phyloP scores from a whole-genome alignment of 2,329 filamentous ascomycete species.

The Fusarium lyarnte region DNA sequence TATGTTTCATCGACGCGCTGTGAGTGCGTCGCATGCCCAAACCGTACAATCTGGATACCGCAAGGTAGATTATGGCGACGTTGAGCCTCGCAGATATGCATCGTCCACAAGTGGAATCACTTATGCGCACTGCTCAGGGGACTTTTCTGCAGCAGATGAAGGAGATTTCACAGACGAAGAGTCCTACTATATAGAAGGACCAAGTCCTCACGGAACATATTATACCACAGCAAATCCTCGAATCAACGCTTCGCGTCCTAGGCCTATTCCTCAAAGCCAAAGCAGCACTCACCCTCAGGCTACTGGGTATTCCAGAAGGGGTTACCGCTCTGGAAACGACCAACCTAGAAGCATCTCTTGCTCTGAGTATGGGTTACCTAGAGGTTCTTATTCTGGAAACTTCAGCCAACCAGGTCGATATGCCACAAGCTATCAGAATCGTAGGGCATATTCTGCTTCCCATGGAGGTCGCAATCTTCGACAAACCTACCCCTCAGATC shows the following conservation, averaged over 20 bases:
- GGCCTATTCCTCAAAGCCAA: neutral
- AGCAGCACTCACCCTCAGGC: neutral
- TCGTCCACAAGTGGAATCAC: neutral
- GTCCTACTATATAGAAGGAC: slow-evolving; percentile 6
- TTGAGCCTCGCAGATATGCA: neutral
- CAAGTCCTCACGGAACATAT: slow-evolving; percentile 16
- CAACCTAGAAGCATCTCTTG: neutral
- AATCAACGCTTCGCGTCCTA: neutral
- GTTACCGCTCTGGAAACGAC: neutral
- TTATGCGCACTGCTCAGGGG: neutral
- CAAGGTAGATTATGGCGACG: neutral
- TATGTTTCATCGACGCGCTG: slow-evolving; percentile 19
- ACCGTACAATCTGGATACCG: neutral
- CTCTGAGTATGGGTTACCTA: neutral
- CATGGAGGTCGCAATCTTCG: slow-evolving; percentile 8
- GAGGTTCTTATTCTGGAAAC: slow-evolving; percentile 20
- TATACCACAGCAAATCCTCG: slow-evolving; percentile 8
- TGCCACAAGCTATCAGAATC: slow-evolving; percentile 17
- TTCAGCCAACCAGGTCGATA: slow-evolving; percentile 19
- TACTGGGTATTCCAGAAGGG: neutral
- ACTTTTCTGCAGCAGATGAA: neutral
- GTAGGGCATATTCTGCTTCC: slow-evolving; percentile 11
- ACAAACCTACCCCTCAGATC: slow-evolving; percentile 24
- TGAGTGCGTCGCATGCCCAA: slow-evolving; percentile 5
- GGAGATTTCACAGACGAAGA: slow-evolving; percentile 9